Evolutionary conservation across 1,139 yeast species (phyloP).

Genomic region (Hyphopichia wangnamkhiaoensis): DNA sequence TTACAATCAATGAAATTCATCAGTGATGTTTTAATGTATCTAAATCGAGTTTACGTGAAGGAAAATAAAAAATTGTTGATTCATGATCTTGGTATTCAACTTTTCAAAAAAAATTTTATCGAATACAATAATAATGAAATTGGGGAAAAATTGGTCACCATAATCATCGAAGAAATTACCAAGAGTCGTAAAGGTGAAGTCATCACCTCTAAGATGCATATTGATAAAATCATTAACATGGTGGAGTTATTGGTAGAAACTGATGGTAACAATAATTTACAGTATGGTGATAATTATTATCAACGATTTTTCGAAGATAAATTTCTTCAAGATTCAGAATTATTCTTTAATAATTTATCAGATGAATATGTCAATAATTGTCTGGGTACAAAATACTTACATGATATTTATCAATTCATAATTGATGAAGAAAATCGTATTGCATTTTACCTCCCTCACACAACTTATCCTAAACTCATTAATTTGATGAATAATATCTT

Average conservation of each 20-base stretch:
- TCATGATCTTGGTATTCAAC: slow-evolving; percentile 72
- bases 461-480: slow-evolving; percentile 54
- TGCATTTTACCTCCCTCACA: slow-evolving; percentile 53
- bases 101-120: slow-evolving; percentile 51
- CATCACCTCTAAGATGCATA: slow-evolving; percentile 56
- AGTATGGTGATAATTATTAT: slow-evolving; percentile 57
- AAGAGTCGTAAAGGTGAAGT: slow-evolving; percentile 60
- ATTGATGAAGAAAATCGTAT: slow-evolving; percentile 61
- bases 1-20: slow-evolving; percentile 74
- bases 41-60: slow-evolving; percentile 81
- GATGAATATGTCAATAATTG: slow-evolving; percentile 38
- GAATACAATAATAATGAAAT: slow-evolving; percentile 48
- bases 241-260: slow-evolving; percentile 55
- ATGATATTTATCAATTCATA: slow-evolving; percentile 52
- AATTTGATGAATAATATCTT: slow-evolving; percentile 63
- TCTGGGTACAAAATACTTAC: slow-evolving; percentile 55
- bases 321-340: slow-evolving; percentile 55
- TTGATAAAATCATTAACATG: slow-evolving; percentile 68
- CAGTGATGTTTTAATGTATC: slow-evolving; percentile 84
- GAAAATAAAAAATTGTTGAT: slow-evolving; percentile 67
- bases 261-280: slow-evolving; percentile 35
- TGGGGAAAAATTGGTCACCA: slow-evolving; percentile 50
- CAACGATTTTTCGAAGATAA: slow-evolving; percentile 66
- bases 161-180: slow-evolving; percentile 59
- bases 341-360: slow-evolving; percentile 54